Conservation (phyloP, 2,329 filamentous ascomycete genomes). For the Grosmannia penicillata region DNA sequence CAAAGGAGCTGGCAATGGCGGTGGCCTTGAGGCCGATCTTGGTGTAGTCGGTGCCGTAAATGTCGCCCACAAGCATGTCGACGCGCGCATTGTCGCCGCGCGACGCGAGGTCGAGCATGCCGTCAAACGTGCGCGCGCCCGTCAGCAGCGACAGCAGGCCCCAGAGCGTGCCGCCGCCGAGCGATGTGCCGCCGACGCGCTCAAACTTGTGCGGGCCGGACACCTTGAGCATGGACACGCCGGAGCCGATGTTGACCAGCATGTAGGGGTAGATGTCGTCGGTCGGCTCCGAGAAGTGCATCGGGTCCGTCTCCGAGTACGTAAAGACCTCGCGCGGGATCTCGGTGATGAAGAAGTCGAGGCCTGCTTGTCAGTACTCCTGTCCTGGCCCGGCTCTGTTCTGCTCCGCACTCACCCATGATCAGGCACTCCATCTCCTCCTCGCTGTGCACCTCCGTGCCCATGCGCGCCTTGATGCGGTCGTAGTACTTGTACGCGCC, state of each 20-base stretch:
- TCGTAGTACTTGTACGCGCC: constrained; percentile 97
- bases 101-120: constrained; percentile 88
- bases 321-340: constrained; percentile 96
- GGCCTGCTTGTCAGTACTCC: constrained; percentile 43
- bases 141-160: constrained; percentile 83
- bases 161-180: constrained; percentile 97
- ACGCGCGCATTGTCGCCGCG: constrained; percentile 83
- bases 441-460: constrained; percentile 78
- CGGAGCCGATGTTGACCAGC: constrained; percentile 94
- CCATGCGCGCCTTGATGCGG: constrained; percentile 66
- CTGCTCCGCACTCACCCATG: constrained; percentile 64
- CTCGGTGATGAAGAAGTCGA: constrained; percentile 98
- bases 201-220: constrained; percentile 75
- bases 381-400: too few species aligned
- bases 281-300: constrained; percentile 65
- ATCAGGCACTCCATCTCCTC: constrained; percentile 99
- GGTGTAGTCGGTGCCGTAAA: constrained; percentile 89
- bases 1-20: constrained; percentile 90
- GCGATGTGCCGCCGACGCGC: constrained; percentile 84
- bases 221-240: constrained; percentile 94
- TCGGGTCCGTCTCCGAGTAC: constrained; percentile 79
- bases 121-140: constrained; percentile 88
- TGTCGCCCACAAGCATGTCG: constrained; percentile 94
- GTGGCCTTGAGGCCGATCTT: constrained; percentile 95
- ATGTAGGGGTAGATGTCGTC: constrained; percentile 78